These are phyloP conservation scores for Crithidia brevicula DNA, from an alignment of 208 protist genomes.

Conservation along the genomic window DNA sequence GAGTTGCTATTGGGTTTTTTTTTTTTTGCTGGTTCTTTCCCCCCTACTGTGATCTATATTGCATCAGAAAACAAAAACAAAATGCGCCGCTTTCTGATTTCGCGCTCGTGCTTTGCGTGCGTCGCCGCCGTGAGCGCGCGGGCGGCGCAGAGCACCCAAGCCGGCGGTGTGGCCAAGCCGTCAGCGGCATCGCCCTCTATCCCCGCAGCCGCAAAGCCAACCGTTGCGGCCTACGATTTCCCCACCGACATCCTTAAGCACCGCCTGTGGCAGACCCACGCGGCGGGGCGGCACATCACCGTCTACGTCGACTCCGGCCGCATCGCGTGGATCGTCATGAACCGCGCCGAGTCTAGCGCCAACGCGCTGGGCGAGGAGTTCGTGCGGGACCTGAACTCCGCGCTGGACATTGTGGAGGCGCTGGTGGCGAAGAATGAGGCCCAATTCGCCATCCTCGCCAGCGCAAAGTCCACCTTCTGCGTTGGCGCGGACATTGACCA, in stretches of 20 bases:
- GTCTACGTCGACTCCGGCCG: constrained; percentile 76
- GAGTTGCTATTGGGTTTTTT: neutral
- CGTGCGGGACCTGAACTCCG: constrained; percentile 48
- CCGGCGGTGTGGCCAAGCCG: neutral
- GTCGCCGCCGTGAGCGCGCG: constrained; percentile 6
- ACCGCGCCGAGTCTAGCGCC: constrained; percentile 71
- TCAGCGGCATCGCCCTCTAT: neutral
- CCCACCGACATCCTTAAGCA: constrained; percentile 44
- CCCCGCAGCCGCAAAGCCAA: constrained; percentile 15
- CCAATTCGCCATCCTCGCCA: constrained; percentile 69
- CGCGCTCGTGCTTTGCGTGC: constrained; percentile 19
- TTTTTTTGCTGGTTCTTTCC: neutral
- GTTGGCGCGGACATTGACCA: constrained; percentile 83
- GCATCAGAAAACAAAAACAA: neutral
- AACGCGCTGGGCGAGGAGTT: constrained; percentile 81
- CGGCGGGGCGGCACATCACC: constrained; percentile 63
- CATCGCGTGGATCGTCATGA: constrained; percentile 87
- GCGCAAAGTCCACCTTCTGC: constrained; percentile 82
- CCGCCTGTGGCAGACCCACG: constrained; percentile 55
- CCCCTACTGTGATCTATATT: neutral
- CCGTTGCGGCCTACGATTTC: constrained; percentile 54
- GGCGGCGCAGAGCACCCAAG: constrained; percentile 5
- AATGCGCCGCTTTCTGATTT: constrained; percentile 49
- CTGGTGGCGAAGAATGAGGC: constrained; percentile 57
- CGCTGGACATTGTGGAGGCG: constrained; percentile 68